These are phyloP conservation scores for Tetracladium setigerum DNA, from an alignment of 495 filamentous ascomycete species.

Conservation along the genomic window DNA sequence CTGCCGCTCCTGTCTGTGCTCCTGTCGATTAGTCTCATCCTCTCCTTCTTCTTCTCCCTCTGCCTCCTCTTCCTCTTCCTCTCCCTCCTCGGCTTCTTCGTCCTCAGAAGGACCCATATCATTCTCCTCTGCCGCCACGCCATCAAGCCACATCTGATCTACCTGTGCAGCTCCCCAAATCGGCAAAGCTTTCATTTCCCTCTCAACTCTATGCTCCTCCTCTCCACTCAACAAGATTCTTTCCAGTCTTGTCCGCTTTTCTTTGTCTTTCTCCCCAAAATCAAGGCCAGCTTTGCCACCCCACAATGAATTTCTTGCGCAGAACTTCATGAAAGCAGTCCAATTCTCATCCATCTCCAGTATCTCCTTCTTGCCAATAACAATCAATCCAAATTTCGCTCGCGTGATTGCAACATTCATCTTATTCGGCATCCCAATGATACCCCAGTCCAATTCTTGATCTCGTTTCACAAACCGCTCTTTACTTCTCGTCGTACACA, in stretches of 20 bases:
- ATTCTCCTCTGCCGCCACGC: constrained; percentile 15
- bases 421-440: constrained; percentile 38
- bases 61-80: neutral
- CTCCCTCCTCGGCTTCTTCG: neutral
- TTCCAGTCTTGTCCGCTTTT: constrained; percentile 15
- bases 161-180: constrained; percentile 7
- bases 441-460: constrained; percentile 34
- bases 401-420: constrained; percentile 50
- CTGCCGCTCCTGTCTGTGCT: no score
- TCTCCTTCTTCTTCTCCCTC: neutral
- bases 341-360: constrained; percentile 35
- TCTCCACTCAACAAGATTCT: constrained; percentile 17
- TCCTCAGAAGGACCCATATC: neutral
- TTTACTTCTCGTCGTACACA: constrained; percentile 46
- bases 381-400: constrained; percentile 43
- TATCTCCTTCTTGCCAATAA: constrained; percentile 42
- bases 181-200: constrained; percentile 7
- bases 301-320: constrained; percentile 32
- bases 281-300: constrained; percentile 5
- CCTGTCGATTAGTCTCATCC: no score
- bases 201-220: neutral
- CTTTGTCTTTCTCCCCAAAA: neutral
- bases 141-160: constrained; percentile 21
- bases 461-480: constrained; percentile 40
- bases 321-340: constrained; percentile 40